Evolutionary conservation across 345 rosid species (phyloP).

Genomic region (Trapa bicornis): DNA sequence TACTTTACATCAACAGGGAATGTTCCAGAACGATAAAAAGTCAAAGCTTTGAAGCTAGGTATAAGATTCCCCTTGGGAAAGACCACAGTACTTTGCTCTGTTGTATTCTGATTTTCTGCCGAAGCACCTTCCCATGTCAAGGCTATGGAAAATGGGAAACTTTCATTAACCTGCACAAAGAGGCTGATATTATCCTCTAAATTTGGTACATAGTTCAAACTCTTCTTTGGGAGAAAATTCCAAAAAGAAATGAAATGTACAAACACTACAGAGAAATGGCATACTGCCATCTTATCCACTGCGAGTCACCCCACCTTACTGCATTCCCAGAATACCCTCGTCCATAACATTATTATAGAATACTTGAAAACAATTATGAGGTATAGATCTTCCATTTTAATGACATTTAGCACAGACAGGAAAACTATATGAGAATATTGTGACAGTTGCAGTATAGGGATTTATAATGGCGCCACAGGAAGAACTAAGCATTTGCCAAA

Average conservation of each 20-base stretch:
- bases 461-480: no score
- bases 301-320: neutral
- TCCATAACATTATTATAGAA: neutral
- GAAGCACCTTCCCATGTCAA: conserved; percentile 77
- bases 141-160: conserved; percentile 69
- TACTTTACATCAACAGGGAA: conserved; percentile 75
- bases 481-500: neutral
- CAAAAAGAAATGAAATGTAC: neutral
- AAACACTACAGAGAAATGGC: neutral
- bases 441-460: no score
- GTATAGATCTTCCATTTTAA: no score
- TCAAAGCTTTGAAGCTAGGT: conserved; percentile 80
- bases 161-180: conserved; percentile 61
- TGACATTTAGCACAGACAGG: no score
- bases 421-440: no score
- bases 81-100: conserved; percentile 70
- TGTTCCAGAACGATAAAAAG: conserved; percentile 71
- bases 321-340: neutral
- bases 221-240: neutral
- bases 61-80: conserved; percentile 84
- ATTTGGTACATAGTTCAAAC: neutral
- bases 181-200: neutral
- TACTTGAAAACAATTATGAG: no score
- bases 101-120: conserved; percentile 48
- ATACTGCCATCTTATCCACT: no score